Base-by-base conservation (phyloP, 106 monocot species). In the Xerophyta viscosa region DNA sequence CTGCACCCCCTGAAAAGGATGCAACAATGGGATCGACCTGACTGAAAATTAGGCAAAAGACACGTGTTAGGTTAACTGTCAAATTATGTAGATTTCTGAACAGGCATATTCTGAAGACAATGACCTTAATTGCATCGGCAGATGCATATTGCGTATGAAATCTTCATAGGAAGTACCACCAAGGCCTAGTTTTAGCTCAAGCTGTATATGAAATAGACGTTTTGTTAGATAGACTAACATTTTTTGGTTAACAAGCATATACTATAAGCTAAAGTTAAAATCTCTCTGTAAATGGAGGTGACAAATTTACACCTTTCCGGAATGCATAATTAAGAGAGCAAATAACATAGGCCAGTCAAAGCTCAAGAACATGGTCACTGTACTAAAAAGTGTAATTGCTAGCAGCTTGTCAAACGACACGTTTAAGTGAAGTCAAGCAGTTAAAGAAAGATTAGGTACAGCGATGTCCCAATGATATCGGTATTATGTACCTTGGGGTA, bases 81-180 rank as follows among this genome's bases (percentile, higher is more conserved):
- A 46, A 46, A 19, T 22, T 20, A 21, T 15, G 26, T 25, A 24
- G 21, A 27, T 31, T 26, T 6, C 11, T 25, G 24, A 29, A 31
- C 26, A 54, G 14, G 11, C 33, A 6, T 36, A 36, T 5, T 6
- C 11, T 5, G 11, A 11, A 11, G 5, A 48, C 23, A 54, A 54
- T 43, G 37, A 87, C 92, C 92, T 92, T 69, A 92, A 50, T 67
- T 92, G 92, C 41, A 80, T 42, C 17, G 92, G 92, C 31, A 92
- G 62, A 57, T 92, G 92, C 73, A 92, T n/a, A 37, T 62, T 86
- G 17, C 68, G 70, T 54, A 87, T 92, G 65, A 92, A 92, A 83
- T 92, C 92, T 71, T 83, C 87, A 66, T 92, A 92, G 21, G 92
- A 92, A 27, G 92, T 92, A 28, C 87, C 87, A 37, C 92, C 92